Evolutionary conservation across 2,329 filamentous ascomycete genomes (phyloP).

Genomic region (Fusarium torreyae): DNA sequence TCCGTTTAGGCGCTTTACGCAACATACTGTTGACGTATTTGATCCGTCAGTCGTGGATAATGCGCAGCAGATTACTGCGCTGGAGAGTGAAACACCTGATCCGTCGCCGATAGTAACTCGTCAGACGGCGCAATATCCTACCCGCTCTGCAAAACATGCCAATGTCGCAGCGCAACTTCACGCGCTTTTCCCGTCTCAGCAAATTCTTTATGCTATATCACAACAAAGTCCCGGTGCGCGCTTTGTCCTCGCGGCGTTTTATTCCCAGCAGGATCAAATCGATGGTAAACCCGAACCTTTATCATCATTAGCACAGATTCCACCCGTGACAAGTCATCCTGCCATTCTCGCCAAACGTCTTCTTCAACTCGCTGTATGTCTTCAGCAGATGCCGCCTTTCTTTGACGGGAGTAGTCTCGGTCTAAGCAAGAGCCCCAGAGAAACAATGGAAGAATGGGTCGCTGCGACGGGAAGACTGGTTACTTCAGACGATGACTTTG

Average conservation of each 20-base stretch:
- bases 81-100: constrained; percentile 12
- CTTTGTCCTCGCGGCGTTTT: constrained; percentile 49
- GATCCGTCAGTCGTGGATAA: constrained; percentile 41
- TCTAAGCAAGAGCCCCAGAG: constrained; percentile 29
- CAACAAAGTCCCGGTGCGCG: constrained; percentile 45
- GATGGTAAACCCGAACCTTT: constrained; percentile 52
- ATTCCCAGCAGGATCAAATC: constrained; percentile 51
- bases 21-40: constrained; percentile 42
- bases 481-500: constrained; percentile 66
- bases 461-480: constrained; percentile 57
- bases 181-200: constrained; percentile 43
- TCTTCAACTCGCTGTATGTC: constrained; percentile 61
- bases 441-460: constrained; percentile 52
- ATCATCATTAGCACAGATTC: constrained; percentile 47
- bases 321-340: constrained; percentile 63
- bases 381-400: constrained; percentile 62
- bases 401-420: constrained; percentile 50
- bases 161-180: constrained; percentile 38
- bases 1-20: constrained; percentile 43
- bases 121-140: constrained; percentile 9
- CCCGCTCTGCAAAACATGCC: constrained; percentile 28
- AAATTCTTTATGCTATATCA: constrained; percentile 44
- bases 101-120: neutral
- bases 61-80: constrained; percentile 36
- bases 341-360: constrained; percentile 64